phyloP scores from a whole-genome alignment of 208 protist genomes.

The Trypanosoma scelopori region DNA sequence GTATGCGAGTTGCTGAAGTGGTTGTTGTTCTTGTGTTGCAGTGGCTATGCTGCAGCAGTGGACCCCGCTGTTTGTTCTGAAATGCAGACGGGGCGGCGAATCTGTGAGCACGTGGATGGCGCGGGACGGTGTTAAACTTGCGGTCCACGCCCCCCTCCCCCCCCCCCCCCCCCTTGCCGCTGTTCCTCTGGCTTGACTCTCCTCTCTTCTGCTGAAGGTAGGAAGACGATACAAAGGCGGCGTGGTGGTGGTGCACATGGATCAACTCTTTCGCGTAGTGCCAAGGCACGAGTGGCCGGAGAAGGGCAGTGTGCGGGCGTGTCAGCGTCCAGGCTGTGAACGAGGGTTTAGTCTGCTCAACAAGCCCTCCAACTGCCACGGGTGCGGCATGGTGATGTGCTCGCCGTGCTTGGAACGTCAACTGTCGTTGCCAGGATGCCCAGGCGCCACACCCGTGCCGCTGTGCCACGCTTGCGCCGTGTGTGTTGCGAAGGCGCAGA shows the following conservation, averaged over 20 bases:
- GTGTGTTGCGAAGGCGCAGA: slow-evolving; percentile 32
- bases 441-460: slow-evolving; percentile 34
- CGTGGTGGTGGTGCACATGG: not conserved
- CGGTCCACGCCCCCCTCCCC: not conserved
- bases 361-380: slow-evolving; percentile 47
- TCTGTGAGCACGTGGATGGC: too few species aligned
- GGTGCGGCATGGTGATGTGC: slow-evolving; percentile 62
- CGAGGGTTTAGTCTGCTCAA: slow-evolving; percentile 45
- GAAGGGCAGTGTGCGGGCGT: slow-evolving; percentile 27
- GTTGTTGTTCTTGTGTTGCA: slow-evolving; percentile 3
- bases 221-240: not conserved
- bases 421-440: slow-evolving; percentile 42
- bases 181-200: not conserved
- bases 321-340: slow-evolving; percentile 37
- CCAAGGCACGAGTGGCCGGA: slow-evolving; percentile 44
- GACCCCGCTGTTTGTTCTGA: too few species aligned
- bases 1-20: not conserved
- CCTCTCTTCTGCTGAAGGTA: not conserved
- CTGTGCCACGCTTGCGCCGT: slow-evolving; percentile 56
- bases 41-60: too few species aligned
- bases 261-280: slow-evolving; percentile 31
- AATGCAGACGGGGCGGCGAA: too few species aligned
- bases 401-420: slow-evolving; percentile 39
- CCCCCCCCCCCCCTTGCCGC: too few species aligned
- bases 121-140: too few species aligned